A percentile compares a stretch with the other conserved stretches of the same genome.
phyloP scores from a whole-genome alignment of 129 eudicot species.

The Kitagawia praeruptora region DNA sequence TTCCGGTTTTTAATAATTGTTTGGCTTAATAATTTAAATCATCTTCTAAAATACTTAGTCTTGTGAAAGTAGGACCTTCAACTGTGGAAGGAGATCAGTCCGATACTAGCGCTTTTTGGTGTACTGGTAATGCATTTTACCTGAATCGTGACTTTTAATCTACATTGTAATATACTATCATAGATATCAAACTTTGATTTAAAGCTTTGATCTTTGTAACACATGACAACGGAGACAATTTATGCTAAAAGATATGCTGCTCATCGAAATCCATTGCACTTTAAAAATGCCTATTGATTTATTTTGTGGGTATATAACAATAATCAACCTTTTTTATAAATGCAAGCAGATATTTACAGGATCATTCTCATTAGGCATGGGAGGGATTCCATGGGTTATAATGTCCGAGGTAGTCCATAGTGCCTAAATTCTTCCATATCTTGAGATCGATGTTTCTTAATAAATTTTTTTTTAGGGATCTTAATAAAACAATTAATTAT shows the following conservation, averaged over 20 bases:
- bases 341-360: conserved; percentile 54
- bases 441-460: conserved; percentile 3
- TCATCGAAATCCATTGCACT: not conserved
- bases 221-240: not conserved
- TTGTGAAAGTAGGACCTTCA: not conserved
- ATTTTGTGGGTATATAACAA: not conserved
- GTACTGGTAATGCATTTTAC: conserved; percentile 56
- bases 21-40: not conserved
- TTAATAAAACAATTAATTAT: not conserved
- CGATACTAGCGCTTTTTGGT: conserved; percentile 66
- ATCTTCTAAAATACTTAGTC: not conserved
- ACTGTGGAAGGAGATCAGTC: conserved; percentile 31
- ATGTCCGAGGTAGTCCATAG: conserved; percentile 72
- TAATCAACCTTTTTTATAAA: not conserved
- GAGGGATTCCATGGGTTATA: conserved; percentile 89
- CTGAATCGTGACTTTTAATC: not conserved
- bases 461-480: not conserved
- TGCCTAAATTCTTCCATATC: conserved; percentile 8
- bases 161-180: not conserved
- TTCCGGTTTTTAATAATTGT: not conserved
- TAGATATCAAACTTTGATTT: not conserved
- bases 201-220: not conserved
- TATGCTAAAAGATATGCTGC: not conserved
- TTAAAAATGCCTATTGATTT: not conserved
- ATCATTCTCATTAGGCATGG: conserved; percentile 74